Evolutionary conservation across 352 stramenopile genomes (phyloP), one percentile per base, ranked within the genome.

Genomic region (Plasmopara muralis): DNA sequence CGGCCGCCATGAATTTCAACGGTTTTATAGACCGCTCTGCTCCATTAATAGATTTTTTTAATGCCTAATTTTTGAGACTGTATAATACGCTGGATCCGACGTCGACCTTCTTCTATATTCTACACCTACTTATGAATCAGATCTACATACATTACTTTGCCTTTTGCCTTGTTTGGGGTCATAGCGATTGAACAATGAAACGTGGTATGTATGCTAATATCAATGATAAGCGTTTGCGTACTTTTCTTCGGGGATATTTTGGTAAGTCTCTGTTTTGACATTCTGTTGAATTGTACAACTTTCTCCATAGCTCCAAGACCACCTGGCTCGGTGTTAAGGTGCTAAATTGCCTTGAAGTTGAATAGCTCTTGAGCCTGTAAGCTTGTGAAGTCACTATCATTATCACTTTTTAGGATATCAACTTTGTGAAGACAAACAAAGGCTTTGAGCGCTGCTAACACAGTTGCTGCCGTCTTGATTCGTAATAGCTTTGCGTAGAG

Each of bases 161-260:
- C 31, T 35, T 35, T 35, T 1, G 37, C 14, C 37, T 16, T 2
- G 52, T 43, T 68, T 59, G 20, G 20, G 3, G 20, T 25, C 20
- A 25, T 33, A 61, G 57, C 33, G 14, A 25, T 25, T 3, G 38
- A 43, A 64, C 40, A 35, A 46, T 77, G 57, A 43, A 60, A 30
- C 18, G 68, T 73, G 15, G 18, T 64, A 43, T 70, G 41, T 74
- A 74, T 9, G 13, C 73, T 71, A n/a, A 66, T n/a, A 45, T 16
- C 40, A n/a, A 16, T 31, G 40, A 31, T 31, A 45, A 45, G 15
- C 40, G 28, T 46, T 46, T 46, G 40, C 40, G 40, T 9, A n/a
- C 33, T 46, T n/a, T 16, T 33, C 40, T 35, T 35, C 7, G 31
- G 31, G 10, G 10, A 35, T 2, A 6, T 8, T 35, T 35, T 35